Evolutionary conservation across 148 eudicot species (phyloP), one percentile per base, ranked within the genome.

Genomic region (Nyssa sinensis): DNA sequence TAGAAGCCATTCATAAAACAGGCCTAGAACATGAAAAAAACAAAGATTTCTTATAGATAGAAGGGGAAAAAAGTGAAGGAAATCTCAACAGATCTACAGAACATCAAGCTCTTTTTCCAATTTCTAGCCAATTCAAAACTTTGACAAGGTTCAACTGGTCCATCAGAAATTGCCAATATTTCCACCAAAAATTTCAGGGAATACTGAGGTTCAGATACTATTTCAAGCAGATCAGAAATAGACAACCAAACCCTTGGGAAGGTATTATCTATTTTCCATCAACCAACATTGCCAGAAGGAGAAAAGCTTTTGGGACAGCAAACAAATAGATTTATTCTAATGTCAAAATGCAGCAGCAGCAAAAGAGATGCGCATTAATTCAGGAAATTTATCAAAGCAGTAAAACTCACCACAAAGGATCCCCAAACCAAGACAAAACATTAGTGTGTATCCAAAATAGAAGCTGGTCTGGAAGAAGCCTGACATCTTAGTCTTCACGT

Each of bases 391-490:
- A 71, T 27, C 32, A 55, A 55, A 71, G 64, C 17, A 62, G 60
- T 37, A 58, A 32, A 70, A 81, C 91, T 85, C 82, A 92, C 97
- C 97, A 28, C 97, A 92, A 7, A 92, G 92, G 37, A 90, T 88
- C 60, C 94, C 97, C 67, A 92, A 77, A 39, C 97, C 97, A 70
- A 92, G 89, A 71, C 97, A 90, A 78, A 92, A 90, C 97, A 92
- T 92, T 82, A 87, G 75, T 0, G 94, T 92, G 79, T 92, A 92
- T 49, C 94, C 94, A 61, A 94, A 94, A 79, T 94, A 94, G 81
- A 94, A 94, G 92, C 98, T 94, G 70, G 98, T 94, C 82, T 94
- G 98, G 81, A 94, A 94, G 92, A 94, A 94, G 69, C 97, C 97
- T 16, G 90, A 92, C 97, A 92, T 92, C 86, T 92, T 92, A 21